Evolutionary conservation across 345 rosid species (phyloP), one percentile per base, ranked within the genome.

Genomic region (Aquilaria malaccensis): DNA sequence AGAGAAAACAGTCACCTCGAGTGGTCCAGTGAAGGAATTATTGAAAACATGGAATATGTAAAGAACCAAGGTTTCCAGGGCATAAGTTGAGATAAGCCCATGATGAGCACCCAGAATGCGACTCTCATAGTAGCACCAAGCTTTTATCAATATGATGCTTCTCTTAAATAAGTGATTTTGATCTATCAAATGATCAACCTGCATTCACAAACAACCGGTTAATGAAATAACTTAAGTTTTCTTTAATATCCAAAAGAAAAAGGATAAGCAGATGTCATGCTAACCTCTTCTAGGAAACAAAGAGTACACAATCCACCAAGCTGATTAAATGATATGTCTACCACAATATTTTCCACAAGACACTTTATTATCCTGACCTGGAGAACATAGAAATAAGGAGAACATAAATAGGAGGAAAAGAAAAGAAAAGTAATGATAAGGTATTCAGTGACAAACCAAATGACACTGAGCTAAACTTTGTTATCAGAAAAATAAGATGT

Each of bases 271-370:
- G 31, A 58, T 13, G 31, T 2, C 9, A 58, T 9, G 59, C 63
- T 37, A 61, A 84, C 89, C 89, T 81, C 82, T 60, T 81, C 89
- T 60, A 84, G 84, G 68, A 81, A 84, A 71, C 89, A 84, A 64
- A 84, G 86, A 43, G 89, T 81, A 66, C 84, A 84, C 11, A 84
- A 76, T 50, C 89, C 89, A 63, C 86, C 82, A 58, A 84, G 84
- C 73, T 81, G 89, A 70, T 81, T 77, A 68, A 81, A 77, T 6
- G 89, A 84, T 64, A 84, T 75, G 50, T 84, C 89, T 7, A 84
- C 86, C 13, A 81, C 84, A 67, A 81, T 79, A 61, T 84, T 81
- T 68, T 81, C 89, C 45, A 84, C 82, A 63, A 84, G 81, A 67
- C 89, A 84, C 78, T 84, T 84, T 64, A 81, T 73, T 49, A 84